Percentiles rank a stretch among this genome's conserved stretches.
These are phyloP conservation scores for Ramalina intermedia DNA, from an alignment of 495 filamentous ascomycete species.

Conservation along the genomic window DNA sequence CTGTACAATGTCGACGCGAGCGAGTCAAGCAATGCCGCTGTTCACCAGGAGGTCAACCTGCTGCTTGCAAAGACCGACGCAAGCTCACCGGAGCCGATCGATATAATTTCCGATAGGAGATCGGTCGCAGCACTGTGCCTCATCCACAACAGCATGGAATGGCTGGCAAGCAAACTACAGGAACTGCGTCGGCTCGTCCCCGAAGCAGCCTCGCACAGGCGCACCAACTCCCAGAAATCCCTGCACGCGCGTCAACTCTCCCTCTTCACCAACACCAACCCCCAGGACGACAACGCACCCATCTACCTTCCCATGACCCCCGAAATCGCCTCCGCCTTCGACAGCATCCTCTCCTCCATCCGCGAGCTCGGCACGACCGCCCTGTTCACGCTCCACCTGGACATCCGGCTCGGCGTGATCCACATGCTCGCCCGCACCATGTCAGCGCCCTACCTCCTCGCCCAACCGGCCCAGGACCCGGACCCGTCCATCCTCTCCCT, in stretches of 20 bases:
- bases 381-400: constrained; percentile 73
- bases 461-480: constrained; percentile 62
- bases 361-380: constrained; percentile 60
- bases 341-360: constrained; percentile 67
- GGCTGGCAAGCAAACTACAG: constrained; percentile 69
- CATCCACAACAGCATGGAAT: constrained; percentile 94
- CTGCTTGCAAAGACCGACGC: constrained; percentile 52
- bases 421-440: constrained; percentile 41
- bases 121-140: constrained; percentile 70
- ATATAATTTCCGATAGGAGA: constrained; percentile 82
- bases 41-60: constrained; percentile 46
- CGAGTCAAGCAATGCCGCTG: constrained; percentile 20
- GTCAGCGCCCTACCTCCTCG: constrained; percentile 39
- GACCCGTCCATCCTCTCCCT: constrained; percentile 63
- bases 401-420: constrained; percentile 69
- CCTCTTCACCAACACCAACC: constrained; percentile 44
- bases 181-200: constrained; percentile 60
- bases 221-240: constrained; percentile 23
- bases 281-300: constrained; percentile 39
- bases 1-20: constrained; percentile 35
- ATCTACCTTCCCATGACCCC: constrained; percentile 82
- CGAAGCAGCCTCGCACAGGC: constrained; percentile 22
- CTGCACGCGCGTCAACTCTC: constrained; percentile 62
- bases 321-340: constrained; percentile 78
- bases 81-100: constrained; percentile 49